A percentile compares a stretch with the other conserved stretches of the same genome.
phyloP scores from a whole-genome alignment of 495 filamentous ascomycete genomes.

The Neurospora hispaniola region DNA sequence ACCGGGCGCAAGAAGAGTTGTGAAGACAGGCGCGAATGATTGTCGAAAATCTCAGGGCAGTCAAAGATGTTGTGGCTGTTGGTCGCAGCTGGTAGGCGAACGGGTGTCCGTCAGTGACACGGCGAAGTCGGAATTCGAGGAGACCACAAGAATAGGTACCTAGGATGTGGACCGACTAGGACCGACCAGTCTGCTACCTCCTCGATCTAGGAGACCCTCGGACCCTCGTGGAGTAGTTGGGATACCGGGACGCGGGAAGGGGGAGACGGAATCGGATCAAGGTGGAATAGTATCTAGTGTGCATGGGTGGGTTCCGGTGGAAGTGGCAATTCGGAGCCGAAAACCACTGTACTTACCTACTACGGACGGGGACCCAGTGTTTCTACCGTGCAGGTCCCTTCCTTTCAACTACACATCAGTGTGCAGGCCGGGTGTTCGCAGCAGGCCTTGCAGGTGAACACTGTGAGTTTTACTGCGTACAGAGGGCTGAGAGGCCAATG shows the following conservation, averaged over 20 bases:
- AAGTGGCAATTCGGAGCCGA: background rate
- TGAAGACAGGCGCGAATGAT: background rate
- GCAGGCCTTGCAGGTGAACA: background rate
- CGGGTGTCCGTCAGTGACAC: background rate
- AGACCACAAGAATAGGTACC: background rate
- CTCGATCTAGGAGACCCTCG: background rate
- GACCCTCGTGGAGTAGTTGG: background rate
- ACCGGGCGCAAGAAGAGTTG: background rate
- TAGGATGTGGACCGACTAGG: background rate
- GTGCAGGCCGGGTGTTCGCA: background rate
- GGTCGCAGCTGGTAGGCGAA: background rate
- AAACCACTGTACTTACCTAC: background rate
- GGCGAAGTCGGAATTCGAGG: background rate
- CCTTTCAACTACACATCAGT: background rate
- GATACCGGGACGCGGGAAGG: background rate
- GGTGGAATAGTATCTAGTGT: background rate
- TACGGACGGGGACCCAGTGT: background rate
- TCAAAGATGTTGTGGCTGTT: background rate
- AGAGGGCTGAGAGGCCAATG: background rate
- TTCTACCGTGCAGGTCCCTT: background rate
- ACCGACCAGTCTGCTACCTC: background rate
- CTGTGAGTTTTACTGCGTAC: background rate
- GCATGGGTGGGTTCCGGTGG: background rate
- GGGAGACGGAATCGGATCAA: background rate
- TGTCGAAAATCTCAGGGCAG: background rate